Base-by-base conservation (phyloP, 805 yeast genomes). In the Starmerella apicola region DNA sequence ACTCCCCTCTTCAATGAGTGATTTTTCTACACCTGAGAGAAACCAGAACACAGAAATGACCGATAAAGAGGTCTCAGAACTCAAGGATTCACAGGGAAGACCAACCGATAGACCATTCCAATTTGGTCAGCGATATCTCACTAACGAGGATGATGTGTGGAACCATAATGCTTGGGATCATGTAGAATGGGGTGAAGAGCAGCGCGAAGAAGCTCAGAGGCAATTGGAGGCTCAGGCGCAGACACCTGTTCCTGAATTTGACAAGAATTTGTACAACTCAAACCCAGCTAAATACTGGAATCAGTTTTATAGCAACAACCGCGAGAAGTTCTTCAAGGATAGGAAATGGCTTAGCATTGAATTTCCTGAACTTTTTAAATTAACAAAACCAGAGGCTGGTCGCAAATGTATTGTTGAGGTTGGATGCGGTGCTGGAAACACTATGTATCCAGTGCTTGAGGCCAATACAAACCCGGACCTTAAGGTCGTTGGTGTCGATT, bases 391-490 rank as follows among this genome's bases (percentile, higher is more conserved):
- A 19, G 80, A 77, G 49, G 68, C 78, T 5, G 80, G 84, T n/a
- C 72, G 78, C 4, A 68, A 70, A 18, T 74, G 78, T 3, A 78
- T 91, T 25, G 68, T 91, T 40, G 98, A 91, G 60, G 79, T 91
- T 34, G 98, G 98, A 3, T 91, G 98, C 63, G 98, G 98, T 41
- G 97, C 95, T 4, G 98, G 98, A 9, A 91, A 91, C 59, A 91
- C 98, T 0, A 72, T 91, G 66, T 91, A 80, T 59, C 98, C 98
- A 4, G 78, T 91, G 17, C 63, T 91, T 42, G 70, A 70, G 40
- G 85, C 80, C 51, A 91, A 91, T 58, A 68, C 81, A 57, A 91
- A 91, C 61, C 76, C 77, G n/a, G 61, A 76, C 21, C 63, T 91
- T 38, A 70, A 64, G 49, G 72, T 91, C 6, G 70, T 74, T 39